Percentiles rank a stretch among this genome's conserved stretches.
Conservation (phyloP, 2,329 filamentous ascomycete genomes). For the Xylaria arbuscula region DNA sequence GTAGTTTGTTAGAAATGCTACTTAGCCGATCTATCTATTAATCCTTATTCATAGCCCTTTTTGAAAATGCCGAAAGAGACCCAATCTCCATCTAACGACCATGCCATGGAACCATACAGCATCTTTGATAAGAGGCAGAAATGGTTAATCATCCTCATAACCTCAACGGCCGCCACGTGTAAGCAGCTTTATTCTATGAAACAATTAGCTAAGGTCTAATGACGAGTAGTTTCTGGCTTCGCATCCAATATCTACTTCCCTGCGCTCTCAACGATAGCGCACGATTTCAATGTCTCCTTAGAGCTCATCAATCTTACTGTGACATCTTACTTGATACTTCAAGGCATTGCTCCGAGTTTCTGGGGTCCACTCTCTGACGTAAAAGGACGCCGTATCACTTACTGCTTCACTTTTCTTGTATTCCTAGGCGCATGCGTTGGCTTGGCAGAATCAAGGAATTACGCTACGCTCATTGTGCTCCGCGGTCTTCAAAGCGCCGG, state of each 20-base stretch:
- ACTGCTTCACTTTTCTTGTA: conserved; percentile 58
- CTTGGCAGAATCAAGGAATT: conserved; percentile 58
- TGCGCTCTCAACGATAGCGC: conserved; percentile 57
- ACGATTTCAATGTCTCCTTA: conserved; percentile 54
- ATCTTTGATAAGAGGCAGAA: conserved; percentile 63
- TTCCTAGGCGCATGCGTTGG: conserved; percentile 60
- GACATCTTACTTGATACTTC: conserved; percentile 63
- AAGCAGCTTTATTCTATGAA: conserved; percentile 30
- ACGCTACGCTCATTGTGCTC: conserved; percentile 59
- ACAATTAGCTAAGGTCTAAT: neutral
- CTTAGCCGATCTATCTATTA: neutral
- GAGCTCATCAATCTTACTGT: conserved; percentile 57
- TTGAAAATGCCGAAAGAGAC: conserved; percentile 7
- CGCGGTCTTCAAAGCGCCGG: conserved; percentile 64
- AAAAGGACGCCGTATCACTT: conserved; percentile 59
- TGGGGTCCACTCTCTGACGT: conserved; percentile 61
- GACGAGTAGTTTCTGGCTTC: conserved; percentile 52
- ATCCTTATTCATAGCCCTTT: neutral
- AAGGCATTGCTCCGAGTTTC: conserved; percentile 64
- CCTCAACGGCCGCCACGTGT: conserved; percentile 63
- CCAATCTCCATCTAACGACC: neutral
- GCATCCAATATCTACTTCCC: conserved; percentile 62
- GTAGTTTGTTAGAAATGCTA: neutral
- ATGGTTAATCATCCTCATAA: conserved; percentile 57
- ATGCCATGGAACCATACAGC: conserved; percentile 54